These are phyloP conservation scores for Aspergillus calidoustus DNA, from an alignment of 2,329 filamentous ascomycete species.

Conservation along the genomic window DNA sequence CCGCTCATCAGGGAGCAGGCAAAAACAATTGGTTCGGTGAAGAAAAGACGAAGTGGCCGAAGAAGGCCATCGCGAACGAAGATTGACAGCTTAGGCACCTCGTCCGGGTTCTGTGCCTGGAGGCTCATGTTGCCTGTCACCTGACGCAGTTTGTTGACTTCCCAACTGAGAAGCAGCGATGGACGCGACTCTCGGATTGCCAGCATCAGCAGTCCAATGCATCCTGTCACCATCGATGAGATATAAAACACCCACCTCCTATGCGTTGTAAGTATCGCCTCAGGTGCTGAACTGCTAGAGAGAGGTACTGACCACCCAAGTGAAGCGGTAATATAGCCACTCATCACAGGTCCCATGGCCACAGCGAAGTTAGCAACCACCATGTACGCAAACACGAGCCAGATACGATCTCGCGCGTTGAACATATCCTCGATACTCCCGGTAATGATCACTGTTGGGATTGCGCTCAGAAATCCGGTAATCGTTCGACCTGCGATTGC, in stretches of 20 bases:
- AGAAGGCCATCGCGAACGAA: conserved; percentile 45
- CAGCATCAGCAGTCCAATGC: conserved; percentile 39
- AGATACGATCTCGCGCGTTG: conserved; percentile 48
- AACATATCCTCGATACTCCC: conserved; percentile 57
- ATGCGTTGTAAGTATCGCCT: background rate
- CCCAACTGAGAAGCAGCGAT: conserved; percentile 42
- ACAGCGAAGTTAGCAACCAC: conserved; percentile 47
- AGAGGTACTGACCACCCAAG: conserved; percentile 41
- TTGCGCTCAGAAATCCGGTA: conserved; percentile 50
- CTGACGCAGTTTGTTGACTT: conserved; percentile 34
- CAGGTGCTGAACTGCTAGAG: too few relatives aligned
- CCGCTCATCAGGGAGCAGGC: conserved; percentile 48
- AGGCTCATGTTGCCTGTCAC: conserved; percentile 31
- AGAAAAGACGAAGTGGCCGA: conserved; percentile 47
- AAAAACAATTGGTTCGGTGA: conserved; percentile 53
- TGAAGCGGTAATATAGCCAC: conserved; percentile 42
- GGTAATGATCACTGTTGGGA: conserved; percentile 52
- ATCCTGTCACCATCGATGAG: conserved; percentile 42
- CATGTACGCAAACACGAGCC: conserved; percentile 51
- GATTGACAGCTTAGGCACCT: conserved; percentile 38
- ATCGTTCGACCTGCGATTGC: conserved; percentile 46
- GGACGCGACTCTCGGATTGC: conserved; percentile 50
- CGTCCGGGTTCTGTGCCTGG: conserved; percentile 43
- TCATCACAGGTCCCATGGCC: conserved; percentile 49
- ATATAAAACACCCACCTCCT: conserved; percentile 53